phyloP scores from a whole-genome alignment of 495 filamentous ascomycete species.

The Amorphotheca resinae region DNA sequence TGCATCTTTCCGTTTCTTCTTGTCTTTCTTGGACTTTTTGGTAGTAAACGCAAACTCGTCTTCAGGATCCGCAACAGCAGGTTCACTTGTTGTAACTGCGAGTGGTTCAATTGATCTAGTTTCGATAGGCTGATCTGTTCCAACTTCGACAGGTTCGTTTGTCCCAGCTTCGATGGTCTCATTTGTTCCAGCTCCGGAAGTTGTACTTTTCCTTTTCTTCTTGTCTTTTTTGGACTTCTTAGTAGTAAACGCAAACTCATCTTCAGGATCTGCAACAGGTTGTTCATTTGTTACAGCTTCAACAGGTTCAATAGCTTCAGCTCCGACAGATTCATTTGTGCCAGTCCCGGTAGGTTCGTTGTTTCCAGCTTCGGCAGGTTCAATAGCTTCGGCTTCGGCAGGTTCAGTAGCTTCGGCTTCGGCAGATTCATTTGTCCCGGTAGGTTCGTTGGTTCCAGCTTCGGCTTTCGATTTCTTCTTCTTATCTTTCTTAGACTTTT shows the following conservation, averaged over 20 bases:
- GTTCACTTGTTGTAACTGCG: background rate
- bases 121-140: background rate
- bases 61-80: conserved; percentile 4
- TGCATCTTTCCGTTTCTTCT: conserved; percentile 13
- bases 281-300: background rate
- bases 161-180: no score
- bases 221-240: conserved; percentile 19
- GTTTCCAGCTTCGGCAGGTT: background rate
- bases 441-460: background rate
- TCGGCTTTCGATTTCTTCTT: conserved; percentile 11
- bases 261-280: conserved; percentile 1
- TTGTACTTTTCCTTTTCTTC: conserved; percentile 16
- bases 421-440: no score
- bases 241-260: conserved; percentile 6
- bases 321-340: background rate
- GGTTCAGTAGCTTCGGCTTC: no score
- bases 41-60: conserved; percentile 13
- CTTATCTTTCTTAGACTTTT: conserved; percentile 19
- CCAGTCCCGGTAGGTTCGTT: background rate
- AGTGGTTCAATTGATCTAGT: background rate
- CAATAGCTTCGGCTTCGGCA: background rate
- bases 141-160: conserved; percentile 5
- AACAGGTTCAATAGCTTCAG: no score
- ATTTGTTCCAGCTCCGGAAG: no score
- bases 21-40: conserved; percentile 21